Evolutionary conservation across 306 rosid genomes (phyloP).

Genomic region (Potentilla sterilis): DNA sequence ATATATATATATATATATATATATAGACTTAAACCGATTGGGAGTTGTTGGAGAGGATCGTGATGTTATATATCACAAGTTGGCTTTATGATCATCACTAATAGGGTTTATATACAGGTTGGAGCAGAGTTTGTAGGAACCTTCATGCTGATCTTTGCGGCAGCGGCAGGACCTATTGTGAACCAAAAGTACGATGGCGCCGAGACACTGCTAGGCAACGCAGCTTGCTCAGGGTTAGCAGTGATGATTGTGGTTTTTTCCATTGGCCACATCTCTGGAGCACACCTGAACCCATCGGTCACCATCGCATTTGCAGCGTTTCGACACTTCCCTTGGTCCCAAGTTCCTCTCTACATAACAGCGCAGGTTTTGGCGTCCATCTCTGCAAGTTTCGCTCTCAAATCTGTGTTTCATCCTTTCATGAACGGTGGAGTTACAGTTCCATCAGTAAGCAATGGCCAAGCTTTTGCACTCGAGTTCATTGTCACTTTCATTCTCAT

Average conservation of each 20-base stretch:
- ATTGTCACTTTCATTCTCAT: conserved; percentile 48
- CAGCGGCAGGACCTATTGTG: conserved; percentile 39
- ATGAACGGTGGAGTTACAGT: conserved; percentile 46
- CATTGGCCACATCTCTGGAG: conserved; percentile 53
- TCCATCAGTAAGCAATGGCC: conserved; percentile 38
- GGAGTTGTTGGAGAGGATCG: neutral
- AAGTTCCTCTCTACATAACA: conserved; percentile 42
- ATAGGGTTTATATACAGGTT: neutral
- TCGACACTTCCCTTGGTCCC: conserved; percentile 31
- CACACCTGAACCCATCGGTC: conserved; percentile 58
- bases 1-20: no score
- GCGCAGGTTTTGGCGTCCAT: conserved; percentile 43
- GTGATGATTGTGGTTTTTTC: conserved; percentile 41
- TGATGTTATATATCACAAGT: neutral
- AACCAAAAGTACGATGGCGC: conserved; percentile 35
- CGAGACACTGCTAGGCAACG: conserved; percentile 36
- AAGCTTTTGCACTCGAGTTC: conserved; percentile 53
- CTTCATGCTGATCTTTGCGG: conserved; percentile 47
- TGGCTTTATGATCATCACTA: neutral
- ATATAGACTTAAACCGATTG: neutral
- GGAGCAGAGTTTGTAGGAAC: conserved; percentile 58
- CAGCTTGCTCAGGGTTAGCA: conserved; percentile 39
- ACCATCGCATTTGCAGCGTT: conserved; percentile 48
- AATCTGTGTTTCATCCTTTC: conserved; percentile 32
- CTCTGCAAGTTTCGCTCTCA: conserved; percentile 35